Percentiles rank a stretch among this genome's conserved stretches.
These are phyloP conservation scores for Tetrahymena borealis DNA, from an alignment of 73 alveolate genomes.

Conservation along the genomic window DNA sequence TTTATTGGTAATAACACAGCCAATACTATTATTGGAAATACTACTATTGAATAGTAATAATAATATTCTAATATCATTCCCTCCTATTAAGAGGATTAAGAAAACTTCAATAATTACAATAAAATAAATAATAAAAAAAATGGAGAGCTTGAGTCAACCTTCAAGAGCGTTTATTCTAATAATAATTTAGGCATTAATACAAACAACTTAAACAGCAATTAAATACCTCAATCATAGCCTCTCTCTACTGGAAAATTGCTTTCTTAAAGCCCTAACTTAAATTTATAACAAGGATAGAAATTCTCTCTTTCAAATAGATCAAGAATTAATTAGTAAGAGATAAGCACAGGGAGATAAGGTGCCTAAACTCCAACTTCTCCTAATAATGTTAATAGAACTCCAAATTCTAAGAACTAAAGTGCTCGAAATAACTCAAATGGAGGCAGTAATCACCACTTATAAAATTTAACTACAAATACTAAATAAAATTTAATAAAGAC, in stretches of 20 bases:
- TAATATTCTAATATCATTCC: neutral
- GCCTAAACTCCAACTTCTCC: neutral
- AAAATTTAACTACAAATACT: neutral
- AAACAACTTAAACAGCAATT: neutral
- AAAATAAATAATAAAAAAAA: neutral
- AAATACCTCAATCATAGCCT: neutral
- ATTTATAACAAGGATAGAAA: neutral
- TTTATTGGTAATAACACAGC: slow-evolving; percentile 52
- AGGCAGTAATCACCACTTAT: neutral
- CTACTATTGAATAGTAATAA: slow-evolving; percentile 89
- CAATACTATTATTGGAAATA: slow-evolving; percentile 94
- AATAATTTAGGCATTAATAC: neutral
- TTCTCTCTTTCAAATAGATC: neutral
- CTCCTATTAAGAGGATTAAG: neutral
- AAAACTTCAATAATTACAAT: neutral
- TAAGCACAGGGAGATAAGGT: neutral
- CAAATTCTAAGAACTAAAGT: neutral
- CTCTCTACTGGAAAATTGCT: neutral
- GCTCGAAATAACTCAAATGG: neutral
- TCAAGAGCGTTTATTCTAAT: neutral
- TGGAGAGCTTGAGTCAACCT: neutral
- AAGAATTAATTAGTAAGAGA: neutral
- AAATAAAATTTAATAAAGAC: neutral
- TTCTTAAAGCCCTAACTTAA: neutral
- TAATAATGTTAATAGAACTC: neutral